Conservation (phyloP, 176 grass and related monocot genomes). For the Miscanthus lutarioriparius region DNA sequence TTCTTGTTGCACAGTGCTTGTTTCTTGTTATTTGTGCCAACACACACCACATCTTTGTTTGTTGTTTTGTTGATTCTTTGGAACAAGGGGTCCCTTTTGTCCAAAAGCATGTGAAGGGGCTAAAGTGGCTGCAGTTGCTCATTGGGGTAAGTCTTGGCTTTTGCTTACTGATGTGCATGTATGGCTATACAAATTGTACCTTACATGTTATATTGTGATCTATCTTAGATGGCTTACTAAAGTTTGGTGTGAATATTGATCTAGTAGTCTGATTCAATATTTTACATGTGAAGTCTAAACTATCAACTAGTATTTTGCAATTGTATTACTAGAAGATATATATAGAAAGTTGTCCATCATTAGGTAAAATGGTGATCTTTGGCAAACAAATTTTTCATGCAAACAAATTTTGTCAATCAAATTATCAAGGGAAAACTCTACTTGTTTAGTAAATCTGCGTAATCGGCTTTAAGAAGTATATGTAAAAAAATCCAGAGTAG, state of each 20-base stretch:
- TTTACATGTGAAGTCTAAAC: background rate
- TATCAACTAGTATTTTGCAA: background rate
- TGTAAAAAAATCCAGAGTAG: no score
- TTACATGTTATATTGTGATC: background rate
- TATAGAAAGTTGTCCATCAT: background rate
- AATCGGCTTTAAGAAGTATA: background rate
- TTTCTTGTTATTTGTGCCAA: no score
- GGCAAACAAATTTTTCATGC: no score
- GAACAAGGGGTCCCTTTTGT: conserved; percentile 73
- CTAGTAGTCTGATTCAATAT: background rate
- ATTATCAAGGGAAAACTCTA: background rate
- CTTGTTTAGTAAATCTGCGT: background rate
- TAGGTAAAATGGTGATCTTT: background rate
- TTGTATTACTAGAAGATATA: background rate
- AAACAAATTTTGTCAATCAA: background rate
- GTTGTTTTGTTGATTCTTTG: conserved; percentile 27
- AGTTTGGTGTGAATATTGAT: background rate
- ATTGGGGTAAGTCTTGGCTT: conserved; percentile 54
- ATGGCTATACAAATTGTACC: no score
- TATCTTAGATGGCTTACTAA: background rate
- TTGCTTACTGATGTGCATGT: background rate
- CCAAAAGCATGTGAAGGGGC: conserved; percentile 83
- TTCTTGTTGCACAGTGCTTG: no score
- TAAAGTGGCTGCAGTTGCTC: conserved; percentile 78
- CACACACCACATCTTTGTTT: no score